Evolutionary conservation across 495 filamentous ascomycete genomes (phyloP).

Genomic region (Parathielavia hyrcaniae): DNA sequence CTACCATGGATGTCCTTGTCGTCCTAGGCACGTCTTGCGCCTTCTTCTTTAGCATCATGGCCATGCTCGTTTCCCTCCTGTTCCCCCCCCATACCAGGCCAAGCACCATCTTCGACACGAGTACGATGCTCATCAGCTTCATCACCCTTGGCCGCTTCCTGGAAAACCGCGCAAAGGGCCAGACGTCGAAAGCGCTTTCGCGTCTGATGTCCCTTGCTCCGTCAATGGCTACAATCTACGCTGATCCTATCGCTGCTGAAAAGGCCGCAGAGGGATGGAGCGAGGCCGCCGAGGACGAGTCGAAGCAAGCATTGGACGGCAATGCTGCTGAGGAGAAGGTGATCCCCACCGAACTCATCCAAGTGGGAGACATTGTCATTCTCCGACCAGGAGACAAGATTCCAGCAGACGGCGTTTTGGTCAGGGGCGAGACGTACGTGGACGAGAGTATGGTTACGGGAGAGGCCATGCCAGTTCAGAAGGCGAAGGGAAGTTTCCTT

Average conservation of each 20-base stretch:
- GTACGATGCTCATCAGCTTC: conserved; percentile 97
- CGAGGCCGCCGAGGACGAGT: conserved; percentile 29
- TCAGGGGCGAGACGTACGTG: conserved; percentile 83
- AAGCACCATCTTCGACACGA: conserved; percentile 90
- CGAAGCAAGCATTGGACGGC: conserved; percentile 44
- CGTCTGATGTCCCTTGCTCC: conserved; percentile 91
- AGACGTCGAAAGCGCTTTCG: conserved; percentile 93
- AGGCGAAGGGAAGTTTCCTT: conserved; percentile 67
- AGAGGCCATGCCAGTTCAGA: conserved; percentile 88
- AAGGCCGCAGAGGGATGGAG: conserved; percentile 78
- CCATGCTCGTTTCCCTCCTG: conserved; percentile 76
- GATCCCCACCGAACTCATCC: conserved; percentile 90
- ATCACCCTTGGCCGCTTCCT: conserved; percentile 86
- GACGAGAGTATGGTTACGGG: conserved; percentile 99
- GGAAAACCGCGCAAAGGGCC: conserved; percentile 92
- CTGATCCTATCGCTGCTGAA: conserved; percentile 89
- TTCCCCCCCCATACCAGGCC: conserved; percentile 66
- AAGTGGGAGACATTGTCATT: conserved; percentile 89
- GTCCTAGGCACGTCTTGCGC: conserved; percentile 92
- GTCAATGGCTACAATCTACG: conserved; percentile 95
- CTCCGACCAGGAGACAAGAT: conserved; percentile 94
- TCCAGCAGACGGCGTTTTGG: conserved; percentile 83
- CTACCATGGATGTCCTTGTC: conserved; percentile 97
- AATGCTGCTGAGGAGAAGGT: conserved; percentile 68
- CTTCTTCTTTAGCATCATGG: conserved; percentile 90